These are phyloP conservation scores for Xylaria sp. DNA, from an alignment of 2,329 filamentous ascomycete species.

Conservation along the genomic window DNA sequence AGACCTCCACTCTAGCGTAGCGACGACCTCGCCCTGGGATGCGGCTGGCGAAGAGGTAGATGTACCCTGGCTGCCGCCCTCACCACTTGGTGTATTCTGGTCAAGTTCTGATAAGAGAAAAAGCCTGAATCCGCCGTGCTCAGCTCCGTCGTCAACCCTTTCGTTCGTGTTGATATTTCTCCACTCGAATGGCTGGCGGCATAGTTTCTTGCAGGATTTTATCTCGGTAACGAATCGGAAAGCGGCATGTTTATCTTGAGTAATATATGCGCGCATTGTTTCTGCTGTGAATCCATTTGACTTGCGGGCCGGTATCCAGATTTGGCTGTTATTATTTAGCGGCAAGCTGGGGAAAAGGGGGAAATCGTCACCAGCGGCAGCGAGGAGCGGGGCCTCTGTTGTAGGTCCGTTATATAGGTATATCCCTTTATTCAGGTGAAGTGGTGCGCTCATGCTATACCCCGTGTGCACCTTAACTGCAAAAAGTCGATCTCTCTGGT, in stretches of 20 bases:
- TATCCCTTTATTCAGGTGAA: conserved; percentile 33
- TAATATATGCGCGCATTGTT: conserved; percentile 14
- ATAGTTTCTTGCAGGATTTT: conserved; percentile 12
- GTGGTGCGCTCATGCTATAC: conserved; percentile 27
- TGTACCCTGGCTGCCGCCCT: background rate
- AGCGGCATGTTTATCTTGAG: conserved; percentile 3
- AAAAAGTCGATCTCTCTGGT: conserved; percentile 34
- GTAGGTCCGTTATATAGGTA: conserved; percentile 38
- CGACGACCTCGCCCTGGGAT: conserved; percentile 17
- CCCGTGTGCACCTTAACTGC: conserved; percentile 39
- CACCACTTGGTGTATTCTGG: background rate
- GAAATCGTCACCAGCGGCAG: conserved; percentile 34
- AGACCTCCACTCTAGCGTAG: conserved; percentile 30
- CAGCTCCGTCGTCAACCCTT: conserved; percentile 20
- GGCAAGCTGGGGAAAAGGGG: background rate
- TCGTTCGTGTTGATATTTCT: conserved; percentile 35
- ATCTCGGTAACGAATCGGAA: conserved; percentile 39
- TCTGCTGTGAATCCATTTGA: background rate
- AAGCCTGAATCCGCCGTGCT: conserved; percentile 34
- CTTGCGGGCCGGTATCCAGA: background rate
- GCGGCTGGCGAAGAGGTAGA: background rate
- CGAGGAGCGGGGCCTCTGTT: conserved; percentile 38
- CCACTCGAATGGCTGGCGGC: conserved; percentile 40
- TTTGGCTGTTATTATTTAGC: conserved; percentile 7
- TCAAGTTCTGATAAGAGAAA: background rate